Conservation (phyloP, 2,329 filamentous ascomycete genomes). For the Epichloe sylvatica region DNA sequence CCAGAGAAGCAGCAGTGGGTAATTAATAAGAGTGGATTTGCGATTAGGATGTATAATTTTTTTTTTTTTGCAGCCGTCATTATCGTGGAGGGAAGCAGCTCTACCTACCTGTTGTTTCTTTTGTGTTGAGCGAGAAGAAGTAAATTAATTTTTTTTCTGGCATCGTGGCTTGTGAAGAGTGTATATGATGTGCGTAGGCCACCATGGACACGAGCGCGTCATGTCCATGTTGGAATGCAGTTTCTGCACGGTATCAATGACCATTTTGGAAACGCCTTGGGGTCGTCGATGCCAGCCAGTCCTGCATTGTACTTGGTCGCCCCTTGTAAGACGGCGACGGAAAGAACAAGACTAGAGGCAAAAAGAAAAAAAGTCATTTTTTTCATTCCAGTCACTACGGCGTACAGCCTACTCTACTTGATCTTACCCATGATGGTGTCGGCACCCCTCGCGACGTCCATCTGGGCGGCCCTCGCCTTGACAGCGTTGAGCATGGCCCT, state of each 20-base stretch:
- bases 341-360: neutral
- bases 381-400: neutral
- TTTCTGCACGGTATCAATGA: too few species aligned
- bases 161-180: too few species aligned
- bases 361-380: too few species aligned
- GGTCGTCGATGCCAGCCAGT: too few species aligned
- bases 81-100: neutral
- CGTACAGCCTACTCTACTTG: constrained; percentile 60
- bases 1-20: neutral
- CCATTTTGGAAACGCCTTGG: too few species aligned
- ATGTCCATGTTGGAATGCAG: too few species aligned
- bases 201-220: too few species aligned
- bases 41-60: neutral
- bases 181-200: too few species aligned
- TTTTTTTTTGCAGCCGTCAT: neutral
- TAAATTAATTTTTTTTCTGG: too few species aligned
- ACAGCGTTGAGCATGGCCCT: constrained; percentile 75
- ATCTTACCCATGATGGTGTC: constrained; percentile 95
- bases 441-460: constrained; percentile 67
- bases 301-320: too few species aligned
- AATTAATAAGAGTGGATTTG: neutral
- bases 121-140: neutral
- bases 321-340: too few species aligned
- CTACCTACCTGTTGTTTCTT: neutral
- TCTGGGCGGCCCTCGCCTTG: constrained; percentile 76